These are phyloP conservation scores for Saksenaea vasiformis DNA, from an alignment of 371 early-diverging fungal genomes.

Conservation along the genomic window DNA sequence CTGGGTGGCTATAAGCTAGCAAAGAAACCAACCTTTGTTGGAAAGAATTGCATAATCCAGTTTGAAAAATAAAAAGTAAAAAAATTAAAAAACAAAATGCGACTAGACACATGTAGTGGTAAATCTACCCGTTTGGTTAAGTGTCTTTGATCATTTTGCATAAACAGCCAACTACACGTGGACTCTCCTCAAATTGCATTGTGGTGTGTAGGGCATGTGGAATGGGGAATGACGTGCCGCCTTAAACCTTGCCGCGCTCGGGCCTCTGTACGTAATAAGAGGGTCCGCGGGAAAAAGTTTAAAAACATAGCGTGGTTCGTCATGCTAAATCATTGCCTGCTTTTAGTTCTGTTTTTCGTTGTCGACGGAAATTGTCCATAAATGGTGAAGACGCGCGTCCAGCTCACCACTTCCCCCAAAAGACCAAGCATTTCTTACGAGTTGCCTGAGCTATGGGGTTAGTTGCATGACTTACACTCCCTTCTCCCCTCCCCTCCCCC, in stretches of 20 bases:
- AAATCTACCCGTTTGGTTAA: not conserved
- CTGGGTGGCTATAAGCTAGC: constrained; percentile 35
- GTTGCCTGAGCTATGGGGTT: not conserved
- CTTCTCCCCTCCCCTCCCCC: too few relatives aligned
- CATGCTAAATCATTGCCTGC: too few relatives aligned
- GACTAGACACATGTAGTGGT: not conserved
- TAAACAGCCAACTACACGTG: not conserved
- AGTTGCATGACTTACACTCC: too few relatives aligned
- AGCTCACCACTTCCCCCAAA: not conserved
- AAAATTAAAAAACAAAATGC: not conserved
- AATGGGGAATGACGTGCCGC: not conserved
- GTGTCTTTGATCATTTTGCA: not conserved
- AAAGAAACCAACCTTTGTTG: constrained; percentile 29
- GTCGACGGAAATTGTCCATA: not conserved
- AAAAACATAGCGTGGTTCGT: not conserved
- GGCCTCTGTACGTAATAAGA: not conserved
- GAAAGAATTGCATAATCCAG: constrained; percentile 39
- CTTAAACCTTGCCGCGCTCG: not conserved
- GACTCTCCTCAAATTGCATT: not conserved
- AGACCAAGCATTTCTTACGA: not conserved
- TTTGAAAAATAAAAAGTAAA: constrained; percentile 29
- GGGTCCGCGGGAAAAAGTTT: constrained; percentile 5
- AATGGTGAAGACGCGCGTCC: not conserved
- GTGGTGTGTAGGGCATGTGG: not conserved
- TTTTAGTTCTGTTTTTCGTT: not conserved